These are phyloP conservation scores for Dichotomocladium elegans DNA, from an alignment of 371 early-diverging fungal species.

Conservation along the genomic window DNA sequence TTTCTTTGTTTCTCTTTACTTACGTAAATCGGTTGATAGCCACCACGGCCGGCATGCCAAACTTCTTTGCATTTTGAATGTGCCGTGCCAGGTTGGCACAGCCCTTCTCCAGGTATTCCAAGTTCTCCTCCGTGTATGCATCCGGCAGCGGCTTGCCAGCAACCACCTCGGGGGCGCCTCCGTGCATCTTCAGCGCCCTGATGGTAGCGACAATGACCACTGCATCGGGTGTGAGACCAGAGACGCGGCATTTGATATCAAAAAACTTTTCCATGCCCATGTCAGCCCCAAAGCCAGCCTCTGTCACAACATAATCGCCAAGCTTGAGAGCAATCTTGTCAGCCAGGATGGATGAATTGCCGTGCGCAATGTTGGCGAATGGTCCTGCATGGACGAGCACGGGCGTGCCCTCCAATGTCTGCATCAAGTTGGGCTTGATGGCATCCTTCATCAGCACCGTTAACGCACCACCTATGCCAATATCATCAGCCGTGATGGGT, in stretches of 20 bases:
- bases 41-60: slow-evolving; percentile 89
- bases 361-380: slow-evolving; percentile 98
- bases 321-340: slow-evolving; percentile 93
- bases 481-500: slow-evolving; percentile 93
- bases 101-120: slow-evolving; percentile 82
- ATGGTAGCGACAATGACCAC: slow-evolving; percentile 94
- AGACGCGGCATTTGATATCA: slow-evolving; percentile 93
- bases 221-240: slow-evolving; percentile 84
- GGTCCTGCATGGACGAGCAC: slow-evolving; percentile 98
- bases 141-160: slow-evolving; percentile 89
- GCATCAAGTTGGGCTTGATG: slow-evolving; percentile 96
- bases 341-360: slow-evolving; percentile 91
- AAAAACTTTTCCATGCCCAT: slow-evolving; percentile 99
- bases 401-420: slow-evolving; percentile 96
- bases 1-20: too few relatives aligned
- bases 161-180: slow-evolving; percentile 92
- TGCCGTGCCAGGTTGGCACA: slow-evolving; percentile 84
- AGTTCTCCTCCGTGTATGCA: slow-evolving; percentile 81
- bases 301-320: slow-evolving; percentile 92
- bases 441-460: slow-evolving; percentile 97
- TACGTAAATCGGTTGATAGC: slow-evolving; percentile 87
- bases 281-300: slow-evolving; percentile 98
- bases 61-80: slow-evolving; percentile 84
- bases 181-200: slow-evolving; percentile 94
- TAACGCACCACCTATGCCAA: slow-evolving; percentile 93